These are phyloP conservation scores for Herpetospermum pedunculosum DNA, from an alignment of 306 rosid genomes.

Conservation along the genomic window DNA sequence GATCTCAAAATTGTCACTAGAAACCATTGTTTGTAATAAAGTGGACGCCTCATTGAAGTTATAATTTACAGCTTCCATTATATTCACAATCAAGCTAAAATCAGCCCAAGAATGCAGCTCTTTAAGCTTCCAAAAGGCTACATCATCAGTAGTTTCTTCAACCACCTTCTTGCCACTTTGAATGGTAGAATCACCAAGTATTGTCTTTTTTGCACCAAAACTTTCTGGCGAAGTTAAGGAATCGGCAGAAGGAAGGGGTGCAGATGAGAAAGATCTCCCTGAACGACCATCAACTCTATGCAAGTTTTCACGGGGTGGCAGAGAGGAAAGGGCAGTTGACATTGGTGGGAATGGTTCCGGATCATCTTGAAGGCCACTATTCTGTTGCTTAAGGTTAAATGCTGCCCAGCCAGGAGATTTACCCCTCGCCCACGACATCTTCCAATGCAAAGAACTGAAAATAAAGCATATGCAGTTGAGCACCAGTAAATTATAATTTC, in stretches of 20 bases:
- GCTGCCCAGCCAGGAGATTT: constrained; percentile 78
- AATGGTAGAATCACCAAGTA: constrained; percentile 15
- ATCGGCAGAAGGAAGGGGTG: constrained; percentile 21
- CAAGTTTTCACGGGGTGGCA: constrained; percentile 13
- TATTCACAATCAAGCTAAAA: constrained; percentile 47
- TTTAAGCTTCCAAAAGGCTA: constrained; percentile 31
- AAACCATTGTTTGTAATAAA: constrained; percentile 40
- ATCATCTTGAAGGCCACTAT: constrained; percentile 25
- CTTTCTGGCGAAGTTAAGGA: constrained; percentile 19
- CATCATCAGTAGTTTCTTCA: constrained; percentile 14
- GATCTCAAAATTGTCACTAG: constrained; percentile 15
- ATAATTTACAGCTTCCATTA: constrained; percentile 38
- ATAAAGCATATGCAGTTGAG: constrained; percentile 7
- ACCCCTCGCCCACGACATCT: constrained; percentile 43
- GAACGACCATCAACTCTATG: constrained; percentile 14
- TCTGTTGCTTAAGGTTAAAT: constrained; percentile 54
- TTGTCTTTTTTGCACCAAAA: constrained; percentile 7
- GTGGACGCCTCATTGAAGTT: constrained; percentile 36
- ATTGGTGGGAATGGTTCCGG: constrained; percentile 60
- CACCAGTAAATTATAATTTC: background rate
- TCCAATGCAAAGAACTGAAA: constrained; percentile 6
- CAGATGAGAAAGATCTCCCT: constrained; percentile 34
- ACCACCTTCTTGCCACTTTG: constrained; percentile 9
- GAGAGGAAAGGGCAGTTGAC: constrained; percentile 18
- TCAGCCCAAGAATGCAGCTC: constrained; percentile 61